Evolutionary conservation across 2,329 filamentous ascomycete genomes (phyloP), one percentile per base, ranked within the genome.

Genomic region (Ceratocystiopsis sp.): DNA sequence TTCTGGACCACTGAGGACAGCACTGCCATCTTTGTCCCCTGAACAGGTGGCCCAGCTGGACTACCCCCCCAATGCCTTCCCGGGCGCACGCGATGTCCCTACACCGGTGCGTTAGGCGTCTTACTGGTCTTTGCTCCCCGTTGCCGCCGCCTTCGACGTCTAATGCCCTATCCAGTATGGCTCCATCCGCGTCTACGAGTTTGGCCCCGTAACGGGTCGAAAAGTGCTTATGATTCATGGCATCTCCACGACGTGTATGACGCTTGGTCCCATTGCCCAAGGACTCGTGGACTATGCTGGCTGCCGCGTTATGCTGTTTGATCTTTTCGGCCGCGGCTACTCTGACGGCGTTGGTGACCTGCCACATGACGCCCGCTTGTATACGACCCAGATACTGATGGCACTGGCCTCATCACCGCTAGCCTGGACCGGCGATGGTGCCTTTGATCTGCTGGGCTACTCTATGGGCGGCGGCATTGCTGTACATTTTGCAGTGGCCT

Each of bases 181-280:
- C 41, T 75, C 67, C 33, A 77, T 86, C 43, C 68, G 82, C 35
- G 79, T 84, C 18, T 91, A 91, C 56, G 85, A 93, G 63, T 93
- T 80, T 62, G 85, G 85, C 1, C 80, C 84, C 1, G 69, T 76
- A 41, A 60, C 73, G 43, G 85, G 85, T 9, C 68, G 72, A 38
- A 87, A 82, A 53, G 77, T 91, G 5, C 60, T 93, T 15, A 67
- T 93, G 33, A 67, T 93, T 10, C 85, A 93, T 56, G 85, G 85
- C 38, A 89, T 93, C 55, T 84, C 78, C 47, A 93, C 84, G 0
- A 80, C 84, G 0, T 85, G 80, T 57, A 72, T 87, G 52, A 78
- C 82, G 2, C 65, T 91, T 15, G 69, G 71, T 21, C 71, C 69
- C 38, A 59, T 93, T 33, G 81, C 84, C 25, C 66, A 77, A 51